Evolutionary conservation across 768 basidiomycete species (phyloP).

Genomic region (Lepiota venenata): DNA sequence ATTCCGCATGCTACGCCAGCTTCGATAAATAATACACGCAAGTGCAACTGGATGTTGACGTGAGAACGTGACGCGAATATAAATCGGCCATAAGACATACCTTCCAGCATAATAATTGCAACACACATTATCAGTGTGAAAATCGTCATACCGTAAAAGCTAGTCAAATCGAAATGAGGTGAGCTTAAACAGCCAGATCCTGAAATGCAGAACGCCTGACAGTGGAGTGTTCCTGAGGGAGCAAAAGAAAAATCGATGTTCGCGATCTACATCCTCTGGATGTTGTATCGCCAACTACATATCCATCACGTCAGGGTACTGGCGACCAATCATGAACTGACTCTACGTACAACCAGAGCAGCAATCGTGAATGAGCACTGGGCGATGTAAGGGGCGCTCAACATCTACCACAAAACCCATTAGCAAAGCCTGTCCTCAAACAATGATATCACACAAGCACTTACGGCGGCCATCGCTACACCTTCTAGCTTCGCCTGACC

Average conservation of each 20-base stretch:
- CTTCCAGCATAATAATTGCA: constrained; percentile 24
- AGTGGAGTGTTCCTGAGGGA: constrained; percentile 19
- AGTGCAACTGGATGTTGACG: constrained; percentile 22
- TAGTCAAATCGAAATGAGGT: constrained; percentile 8
- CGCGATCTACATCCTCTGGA: constrained; percentile 24
- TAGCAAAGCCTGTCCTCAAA: background rate
- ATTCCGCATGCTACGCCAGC: constrained; percentile 26
- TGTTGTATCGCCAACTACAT: constrained; percentile 21
- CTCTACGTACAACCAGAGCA: constrained; percentile 24
- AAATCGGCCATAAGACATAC: constrained; percentile 16
- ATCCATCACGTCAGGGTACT: background rate
- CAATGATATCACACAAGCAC: constrained; percentile 16
- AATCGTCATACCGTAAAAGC: constrained; percentile 18
- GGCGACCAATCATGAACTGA: background rate
- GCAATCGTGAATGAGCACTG: constrained; percentile 26
- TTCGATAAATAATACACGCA: constrained; percentile 24
- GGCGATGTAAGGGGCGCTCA: constrained; percentile 30
- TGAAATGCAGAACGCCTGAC: constrained; percentile 4
- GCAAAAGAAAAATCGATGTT: constrained; percentile 26
- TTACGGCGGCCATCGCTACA: constrained; percentile 2
- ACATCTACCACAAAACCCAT: constrained; percentile 23
- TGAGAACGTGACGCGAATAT: background rate
- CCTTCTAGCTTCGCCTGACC: constrained; percentile 16
- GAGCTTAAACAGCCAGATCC: background rate
- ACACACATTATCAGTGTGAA: constrained; percentile 26